Evolutionary conservation across 1,139 yeast species (phyloP).

Genomic region (Kodamaea plutei): DNA sequence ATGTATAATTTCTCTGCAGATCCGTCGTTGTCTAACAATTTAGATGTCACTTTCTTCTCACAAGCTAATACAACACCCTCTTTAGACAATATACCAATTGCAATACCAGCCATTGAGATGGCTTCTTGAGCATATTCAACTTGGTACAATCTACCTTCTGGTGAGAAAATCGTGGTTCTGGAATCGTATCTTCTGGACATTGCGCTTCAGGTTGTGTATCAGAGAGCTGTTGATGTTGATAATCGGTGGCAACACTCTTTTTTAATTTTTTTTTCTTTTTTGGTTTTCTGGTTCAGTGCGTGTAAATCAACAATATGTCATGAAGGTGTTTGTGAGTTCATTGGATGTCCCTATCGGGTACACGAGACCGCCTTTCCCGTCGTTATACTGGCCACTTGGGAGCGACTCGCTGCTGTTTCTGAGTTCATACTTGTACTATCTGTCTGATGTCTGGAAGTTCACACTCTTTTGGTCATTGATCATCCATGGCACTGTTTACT

Average conservation of each 20-base stretch:
- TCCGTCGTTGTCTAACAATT: slow-evolving; percentile 88
- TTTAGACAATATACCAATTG: slow-evolving; percentile 85
- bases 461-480: slow-evolving; percentile 80
- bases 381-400: slow-evolving; percentile 70
- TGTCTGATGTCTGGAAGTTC: slow-evolving; percentile 78
- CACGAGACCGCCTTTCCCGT: slow-evolving; percentile 73
- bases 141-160: slow-evolving; percentile 96
- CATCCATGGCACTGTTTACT: slow-evolving; percentile 58
- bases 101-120: slow-evolving; percentile 96
- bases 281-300: no score
- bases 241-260: slow-evolving; percentile 8
- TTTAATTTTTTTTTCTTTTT: slow-evolving; percentile 2
- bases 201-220: no score
- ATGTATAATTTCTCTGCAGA: slow-evolving; percentile 89
- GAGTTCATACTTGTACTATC: slow-evolving; percentile 60
- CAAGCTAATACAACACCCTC: slow-evolving; percentile 97
- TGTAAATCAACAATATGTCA: no score
- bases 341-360: slow-evolving; percentile 74
- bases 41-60: slow-evolving; percentile 90
- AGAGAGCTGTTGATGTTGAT: no score
- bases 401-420: slow-evolving; percentile 38
- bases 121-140: slow-evolving; percentile 97
- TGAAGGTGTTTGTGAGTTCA: slow-evolving; percentile 37
- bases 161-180: slow-evolving; percentile 96
- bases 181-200: slow-evolving; percentile 74